Conservation (phyloP, 1,284 basidiomycete species). For the Tilletia horrida region DNA sequence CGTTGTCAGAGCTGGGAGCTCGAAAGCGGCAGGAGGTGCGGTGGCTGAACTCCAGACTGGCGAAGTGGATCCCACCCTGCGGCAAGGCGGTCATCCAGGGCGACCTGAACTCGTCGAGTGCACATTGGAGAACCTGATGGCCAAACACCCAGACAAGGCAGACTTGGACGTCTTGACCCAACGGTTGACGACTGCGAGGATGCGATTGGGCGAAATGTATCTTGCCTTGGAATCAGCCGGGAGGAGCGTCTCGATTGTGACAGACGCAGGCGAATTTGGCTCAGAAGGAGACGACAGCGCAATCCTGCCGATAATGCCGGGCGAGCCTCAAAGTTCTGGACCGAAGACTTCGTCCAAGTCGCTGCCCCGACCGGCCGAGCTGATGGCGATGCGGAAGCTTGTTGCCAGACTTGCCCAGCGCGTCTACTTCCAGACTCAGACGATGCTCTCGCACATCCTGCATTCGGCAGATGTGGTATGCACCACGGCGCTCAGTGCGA, state of each 20-base stretch:
- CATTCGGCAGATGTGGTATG: conserved; percentile 56
- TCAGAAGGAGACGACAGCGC: background rate
- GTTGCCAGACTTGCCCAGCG: conserved; percentile 39
- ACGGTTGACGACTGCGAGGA: background rate
- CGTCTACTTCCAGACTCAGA: conserved; percentile 45
- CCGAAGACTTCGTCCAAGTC: background rate
- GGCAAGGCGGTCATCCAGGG: background rate
- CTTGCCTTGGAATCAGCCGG: background rate
- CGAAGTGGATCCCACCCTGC: background rate
- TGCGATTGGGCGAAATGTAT: conserved; percentile 15
- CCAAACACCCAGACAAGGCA: conserved; percentile 8
- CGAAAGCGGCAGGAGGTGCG: background rate
- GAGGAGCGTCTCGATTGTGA: background rate
- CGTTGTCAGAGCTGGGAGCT: conserved; percentile 70
- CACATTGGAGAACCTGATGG: conserved; percentile 1
- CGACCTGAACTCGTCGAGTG: conserved; percentile 4
- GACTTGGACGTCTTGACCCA: background rate
- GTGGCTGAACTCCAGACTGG: background rate
- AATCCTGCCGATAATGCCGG: conserved; percentile 4
- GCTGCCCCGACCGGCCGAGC: conserved; percentile 20
- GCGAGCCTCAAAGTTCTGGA: background rate
- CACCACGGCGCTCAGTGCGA: conserved; percentile 49
- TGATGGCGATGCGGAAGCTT: conserved; percentile 34
- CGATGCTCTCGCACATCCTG: conserved; percentile 54
- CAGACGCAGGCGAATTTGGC: background rate